Percentiles rank a stretch among this genome's conserved stretches.
Evolutionary conservation across 192 early-diverging fungal genomes (phyloP).

Genomic region (Backusella tarrabulga): DNA sequence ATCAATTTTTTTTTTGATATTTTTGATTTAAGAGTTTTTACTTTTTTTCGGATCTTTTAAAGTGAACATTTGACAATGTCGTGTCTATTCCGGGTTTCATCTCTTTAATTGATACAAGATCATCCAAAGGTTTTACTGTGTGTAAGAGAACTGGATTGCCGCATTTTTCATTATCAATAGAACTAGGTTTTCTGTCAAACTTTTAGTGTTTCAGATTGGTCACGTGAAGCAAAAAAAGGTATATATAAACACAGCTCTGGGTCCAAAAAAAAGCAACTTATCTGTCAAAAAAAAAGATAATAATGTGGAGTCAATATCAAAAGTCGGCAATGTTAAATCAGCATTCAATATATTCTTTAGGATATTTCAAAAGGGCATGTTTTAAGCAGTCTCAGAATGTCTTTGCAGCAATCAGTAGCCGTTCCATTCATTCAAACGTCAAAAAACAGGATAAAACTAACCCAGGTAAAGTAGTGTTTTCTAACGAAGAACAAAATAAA

Average conservation of each 20-base stretch:
- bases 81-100: background rate
- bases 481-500: background rate
- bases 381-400: background rate
- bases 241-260: background rate
- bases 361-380: background rate
- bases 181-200: background rate
- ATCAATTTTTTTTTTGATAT: background rate
- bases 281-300: background rate
- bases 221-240: background rate
- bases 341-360: background rate
- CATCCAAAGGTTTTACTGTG: background rate
- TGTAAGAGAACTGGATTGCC: background rate
- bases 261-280: background rate
- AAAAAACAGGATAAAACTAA: background rate
- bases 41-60: background rate
- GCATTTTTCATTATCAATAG: background rate
- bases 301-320: constrained; percentile 2
- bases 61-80: background rate
- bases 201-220: background rate
- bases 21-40: constrained; percentile 4
- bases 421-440: background rate
- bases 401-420: background rate
- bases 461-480: background rate
- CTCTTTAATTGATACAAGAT: background rate
- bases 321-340: background rate